Evolutionary conservation across 306 rosid species (phyloP).

Genomic region (Cucurbita pepo): DNA sequence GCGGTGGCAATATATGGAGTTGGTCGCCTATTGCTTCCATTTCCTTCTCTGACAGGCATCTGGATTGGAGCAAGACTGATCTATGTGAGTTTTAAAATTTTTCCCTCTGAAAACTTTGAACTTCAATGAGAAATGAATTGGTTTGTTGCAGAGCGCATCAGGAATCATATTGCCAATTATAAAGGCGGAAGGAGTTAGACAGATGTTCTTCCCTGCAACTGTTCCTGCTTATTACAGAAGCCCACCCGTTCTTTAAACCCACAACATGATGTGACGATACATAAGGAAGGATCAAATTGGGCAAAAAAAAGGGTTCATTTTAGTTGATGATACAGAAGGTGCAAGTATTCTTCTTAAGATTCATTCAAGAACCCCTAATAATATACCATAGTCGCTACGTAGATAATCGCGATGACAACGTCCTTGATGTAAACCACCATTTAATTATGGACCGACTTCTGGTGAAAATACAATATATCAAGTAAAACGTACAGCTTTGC

Average conservation of each 20-base stretch:
- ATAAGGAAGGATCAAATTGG: neutral
- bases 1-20: conserved; percentile 53
- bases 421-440: too few species aligned
- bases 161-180: conserved; percentile 87
- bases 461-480: neutral
- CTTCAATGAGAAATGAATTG: neutral
- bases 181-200: conserved; percentile 91
- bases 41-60: conserved; percentile 39
- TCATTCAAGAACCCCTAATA: neutral
- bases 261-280: neutral
- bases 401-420: too few species aligned
- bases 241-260: conserved; percentile 16
- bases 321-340: neutral
- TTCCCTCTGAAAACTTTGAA: neutral
- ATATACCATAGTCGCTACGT: too few species aligned
- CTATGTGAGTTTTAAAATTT: conserved; percentile 24
- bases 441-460: too few species aligned
- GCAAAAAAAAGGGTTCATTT: neutral
- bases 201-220: conserved; percentile 83
- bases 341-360: neutral
- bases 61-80: conserved; percentile 46
- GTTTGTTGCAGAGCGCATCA: conserved; percentile 60
- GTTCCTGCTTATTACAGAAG: conserved; percentile 76
- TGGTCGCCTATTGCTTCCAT: conserved; percentile 46
- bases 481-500: neutral